Conservation (phyloP, 2,329 filamentous ascomycete species). For the Fusarium guadeloupense region DNA sequence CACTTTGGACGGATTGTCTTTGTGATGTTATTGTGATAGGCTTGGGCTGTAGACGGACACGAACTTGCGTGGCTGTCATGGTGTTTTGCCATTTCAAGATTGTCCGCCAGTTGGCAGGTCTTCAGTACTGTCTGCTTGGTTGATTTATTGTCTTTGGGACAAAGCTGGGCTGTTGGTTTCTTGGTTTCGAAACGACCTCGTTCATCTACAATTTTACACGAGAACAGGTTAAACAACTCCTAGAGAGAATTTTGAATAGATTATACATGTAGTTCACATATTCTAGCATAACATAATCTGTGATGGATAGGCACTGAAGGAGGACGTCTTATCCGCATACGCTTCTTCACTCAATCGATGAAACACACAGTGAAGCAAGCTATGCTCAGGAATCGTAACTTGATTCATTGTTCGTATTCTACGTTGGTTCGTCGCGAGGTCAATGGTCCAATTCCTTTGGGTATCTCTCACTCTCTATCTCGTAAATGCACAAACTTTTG, state of each 20-base stretch:
- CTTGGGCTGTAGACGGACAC: not conserved
- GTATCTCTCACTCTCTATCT: slow-evolving; percentile 43
- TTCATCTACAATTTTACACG: not conserved
- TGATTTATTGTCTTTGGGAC: not conserved
- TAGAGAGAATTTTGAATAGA: not conserved
- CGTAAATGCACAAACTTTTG: slow-evolving; percentile 37
- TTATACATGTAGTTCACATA: not conserved
- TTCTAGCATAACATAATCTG: no score
- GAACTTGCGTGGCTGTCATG: not conserved
- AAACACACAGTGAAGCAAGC: not conserved
- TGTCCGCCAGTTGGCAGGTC: not conserved
- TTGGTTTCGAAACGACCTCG: not conserved
- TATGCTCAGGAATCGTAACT: not conserved
- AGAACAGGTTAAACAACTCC: not conserved
- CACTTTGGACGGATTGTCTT: slow-evolving; percentile 13
- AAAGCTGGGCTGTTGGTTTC: not conserved
- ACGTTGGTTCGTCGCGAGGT: slow-evolving; percentile 19
- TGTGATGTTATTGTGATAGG: not conserved
- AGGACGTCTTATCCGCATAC: not conserved
- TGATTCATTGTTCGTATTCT: slow-evolving; percentile 1
- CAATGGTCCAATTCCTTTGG: slow-evolving; percentile 42
- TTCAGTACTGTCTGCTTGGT: not conserved
- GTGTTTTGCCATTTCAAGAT: not conserved
- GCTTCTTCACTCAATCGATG: not conserved
- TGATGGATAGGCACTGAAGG: not conserved